These are phyloP conservation scores for Blastomyces emzantsi DNA, from an alignment of 2,329 filamentous ascomycete species.

Conservation along the genomic window DNA sequence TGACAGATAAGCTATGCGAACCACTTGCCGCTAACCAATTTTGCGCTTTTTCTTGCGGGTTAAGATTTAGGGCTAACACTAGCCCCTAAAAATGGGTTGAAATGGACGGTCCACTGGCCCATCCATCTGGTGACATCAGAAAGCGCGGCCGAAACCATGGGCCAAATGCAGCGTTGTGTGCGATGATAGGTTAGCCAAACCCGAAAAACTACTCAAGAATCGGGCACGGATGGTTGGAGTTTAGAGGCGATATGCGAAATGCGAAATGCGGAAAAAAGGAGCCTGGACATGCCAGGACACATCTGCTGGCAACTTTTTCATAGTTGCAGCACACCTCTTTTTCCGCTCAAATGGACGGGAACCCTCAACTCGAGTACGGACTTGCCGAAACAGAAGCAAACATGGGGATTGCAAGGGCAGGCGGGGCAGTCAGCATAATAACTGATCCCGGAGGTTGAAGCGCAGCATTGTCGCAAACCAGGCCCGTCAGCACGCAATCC, in stretches of 20 bases:
- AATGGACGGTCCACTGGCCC: no score
- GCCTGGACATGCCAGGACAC: background rate
- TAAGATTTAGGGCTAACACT: background rate
- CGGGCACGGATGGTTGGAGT: background rate
- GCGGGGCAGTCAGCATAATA: background rate
- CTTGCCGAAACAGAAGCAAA: background rate
- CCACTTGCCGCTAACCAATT: background rate
- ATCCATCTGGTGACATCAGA: background rate
- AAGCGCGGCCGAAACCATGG: background rate
- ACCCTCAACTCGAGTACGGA: background rate
- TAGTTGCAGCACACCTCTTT: background rate
- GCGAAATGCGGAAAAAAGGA: background rate
- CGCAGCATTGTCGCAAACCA: background rate
- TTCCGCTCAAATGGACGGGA: background rate
- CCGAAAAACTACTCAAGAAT: background rate
- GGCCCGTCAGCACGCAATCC: slow-evolving; percentile 3
- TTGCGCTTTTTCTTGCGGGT: no score
- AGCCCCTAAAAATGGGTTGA: background rate
- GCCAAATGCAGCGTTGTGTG: no score
- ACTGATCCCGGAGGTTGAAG: background rate
- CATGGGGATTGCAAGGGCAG: background rate
- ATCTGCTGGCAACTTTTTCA: background rate
- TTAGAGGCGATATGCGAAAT: background rate
- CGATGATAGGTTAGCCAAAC: background rate
- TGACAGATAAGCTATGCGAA: background rate